Evolutionary conservation across 2,329 filamentous ascomycete genomes (phyloP).

Genomic region (Bipolaris oryzae): DNA sequence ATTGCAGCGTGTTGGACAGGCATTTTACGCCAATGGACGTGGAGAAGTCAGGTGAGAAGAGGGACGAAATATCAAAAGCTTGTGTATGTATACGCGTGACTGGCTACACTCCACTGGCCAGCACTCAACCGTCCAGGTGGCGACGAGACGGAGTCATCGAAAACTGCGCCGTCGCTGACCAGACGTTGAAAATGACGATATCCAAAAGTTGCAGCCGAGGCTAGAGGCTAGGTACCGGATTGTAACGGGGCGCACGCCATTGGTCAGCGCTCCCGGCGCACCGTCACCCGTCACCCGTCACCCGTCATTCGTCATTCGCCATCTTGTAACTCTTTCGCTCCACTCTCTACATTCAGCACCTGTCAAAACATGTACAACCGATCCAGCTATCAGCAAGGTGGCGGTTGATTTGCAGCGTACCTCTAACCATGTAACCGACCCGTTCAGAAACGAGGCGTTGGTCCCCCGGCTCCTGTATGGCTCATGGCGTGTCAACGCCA

Average conservation of each 20-base stretch:
- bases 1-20: constrained; percentile 28
- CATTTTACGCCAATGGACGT: background rate
- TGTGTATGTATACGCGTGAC: background rate
- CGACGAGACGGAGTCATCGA: constrained; percentile 14
- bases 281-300: background rate
- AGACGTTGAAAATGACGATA: constrained; percentile 26
- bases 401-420: background rate
- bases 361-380: background rate
- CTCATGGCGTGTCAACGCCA: background rate
- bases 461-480: background rate
- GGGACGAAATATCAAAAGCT: background rate
- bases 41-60: background rate
- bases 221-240: constrained; percentile 39
- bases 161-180: constrained; percentile 24
- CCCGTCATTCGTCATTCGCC: no score
- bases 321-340: background rate
- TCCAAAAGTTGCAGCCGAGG: constrained; percentile 30
- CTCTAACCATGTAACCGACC: background rate
- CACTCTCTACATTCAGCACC: background rate
- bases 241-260: constrained; percentile 28
- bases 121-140: constrained; percentile 12
- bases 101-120: constrained; percentile 3
- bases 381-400: background rate
- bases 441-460: background rate
- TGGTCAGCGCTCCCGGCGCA: constrained; percentile 16